Percentiles rank a stretch among this genome's conserved stretches.
These are phyloP conservation scores for Taphrina flavorubra DNA, from an alignment of 1,139 yeast species.

Conservation along the genomic window DNA sequence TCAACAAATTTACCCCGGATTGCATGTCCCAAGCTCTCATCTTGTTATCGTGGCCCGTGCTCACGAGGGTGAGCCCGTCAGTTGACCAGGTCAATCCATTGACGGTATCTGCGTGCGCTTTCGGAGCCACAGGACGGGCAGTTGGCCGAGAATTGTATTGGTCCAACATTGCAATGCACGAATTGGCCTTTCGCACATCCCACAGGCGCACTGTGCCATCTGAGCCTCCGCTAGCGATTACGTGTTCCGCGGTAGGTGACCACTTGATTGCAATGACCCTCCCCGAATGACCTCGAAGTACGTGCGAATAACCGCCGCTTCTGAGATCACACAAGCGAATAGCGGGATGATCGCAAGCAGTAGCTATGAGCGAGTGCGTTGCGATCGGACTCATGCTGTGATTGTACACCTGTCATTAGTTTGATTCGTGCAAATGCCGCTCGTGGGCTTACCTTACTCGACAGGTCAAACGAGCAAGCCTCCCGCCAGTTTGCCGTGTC, in stretches of 20 bases:
- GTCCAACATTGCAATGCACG: conserved; percentile 69
- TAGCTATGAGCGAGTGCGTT: conserved; percentile 64
- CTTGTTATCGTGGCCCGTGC: conserved; percentile 79
- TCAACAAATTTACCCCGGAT: conserved; percentile 62
- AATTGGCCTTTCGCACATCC: conserved; percentile 75
- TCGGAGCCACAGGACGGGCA: conserved; percentile 46
- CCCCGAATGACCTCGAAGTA: conserved; percentile 66
- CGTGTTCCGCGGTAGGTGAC: conserved; percentile 69
- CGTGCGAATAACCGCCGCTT: conserved; percentile 70
- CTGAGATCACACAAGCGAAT: conserved; percentile 55
- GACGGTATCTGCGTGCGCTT: conserved; percentile 76
- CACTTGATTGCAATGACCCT: conserved; percentile 69
- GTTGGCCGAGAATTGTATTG: conserved; percentile 51
- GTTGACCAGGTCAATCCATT: conserved; percentile 77
- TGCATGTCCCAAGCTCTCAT: conserved; percentile 74
- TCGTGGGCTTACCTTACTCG: conserved; percentile 48
- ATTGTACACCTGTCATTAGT: conserved; percentile 49
- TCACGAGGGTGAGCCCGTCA: conserved; percentile 63
- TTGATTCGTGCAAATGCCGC: not conserved
- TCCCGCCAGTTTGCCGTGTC: conserved; percentile 66
- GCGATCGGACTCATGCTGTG: conserved; percentile 54
- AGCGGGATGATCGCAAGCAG: conserved; percentile 35
- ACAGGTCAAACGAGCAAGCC: conserved; percentile 68
- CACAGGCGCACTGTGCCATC: conserved; percentile 67
- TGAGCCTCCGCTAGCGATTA: conserved; percentile 76